These are phyloP conservation scores for Botrytis hyacinthi DNA, from an alignment of 2,329 filamentous ascomycete genomes.

Conservation along the genomic window DNA sequence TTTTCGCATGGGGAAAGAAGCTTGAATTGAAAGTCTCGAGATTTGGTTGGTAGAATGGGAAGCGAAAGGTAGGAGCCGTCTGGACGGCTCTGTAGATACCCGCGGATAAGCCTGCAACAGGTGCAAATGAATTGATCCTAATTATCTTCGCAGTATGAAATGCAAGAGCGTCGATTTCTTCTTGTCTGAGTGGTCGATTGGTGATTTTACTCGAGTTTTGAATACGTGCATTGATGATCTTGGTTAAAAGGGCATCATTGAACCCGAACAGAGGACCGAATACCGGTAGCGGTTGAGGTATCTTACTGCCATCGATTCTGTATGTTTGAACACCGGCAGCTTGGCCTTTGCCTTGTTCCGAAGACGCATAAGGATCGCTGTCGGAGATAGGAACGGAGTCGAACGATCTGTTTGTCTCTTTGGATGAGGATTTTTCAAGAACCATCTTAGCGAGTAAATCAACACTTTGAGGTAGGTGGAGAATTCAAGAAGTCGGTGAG, in stretches of 20 bases:
- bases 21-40: conserved; percentile 29
- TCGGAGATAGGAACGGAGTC: conserved; percentile 33
- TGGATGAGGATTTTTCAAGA: conserved; percentile 30
- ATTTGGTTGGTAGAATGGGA: conserved; percentile 37
- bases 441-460: conserved; percentile 27
- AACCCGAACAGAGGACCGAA: conserved; percentile 32
- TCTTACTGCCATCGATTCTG: conserved; percentile 21
- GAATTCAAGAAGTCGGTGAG: conserved; percentile 22
- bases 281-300: conserved; percentile 34
- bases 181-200: conserved; percentile 29
- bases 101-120: conserved; percentile 28
- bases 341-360: background rate
- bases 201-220: background rate
- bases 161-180: conserved; percentile 35
- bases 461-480: background rate
- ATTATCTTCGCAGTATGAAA: conserved; percentile 35
- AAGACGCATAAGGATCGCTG: conserved; percentile 32
- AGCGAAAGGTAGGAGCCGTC: conserved; percentile 30
- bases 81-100: conserved; percentile 32
- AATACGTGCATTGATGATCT: background rate
- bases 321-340: background rate
- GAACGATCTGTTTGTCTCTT: conserved; percentile 23
- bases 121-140: conserved; percentile 33
- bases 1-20: conserved; percentile 25
- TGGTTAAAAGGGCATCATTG: conserved; percentile 20